These are phyloP conservation scores for Exophiala sp. DNA, from an alignment of 2,329 filamentous ascomycete genomes.

Conservation along the genomic window DNA sequence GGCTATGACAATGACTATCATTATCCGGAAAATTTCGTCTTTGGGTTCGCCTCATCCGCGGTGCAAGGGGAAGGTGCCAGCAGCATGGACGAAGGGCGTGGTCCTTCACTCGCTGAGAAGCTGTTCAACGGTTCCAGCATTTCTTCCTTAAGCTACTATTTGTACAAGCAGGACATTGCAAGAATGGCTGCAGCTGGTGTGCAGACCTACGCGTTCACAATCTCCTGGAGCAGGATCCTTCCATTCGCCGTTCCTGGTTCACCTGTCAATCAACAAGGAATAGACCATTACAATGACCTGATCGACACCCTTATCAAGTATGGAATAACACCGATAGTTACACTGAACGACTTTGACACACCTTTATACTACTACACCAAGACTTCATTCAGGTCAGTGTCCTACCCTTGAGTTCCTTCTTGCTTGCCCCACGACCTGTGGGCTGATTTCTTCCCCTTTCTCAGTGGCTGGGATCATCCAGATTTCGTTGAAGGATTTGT, in stretches of 20 bases:
- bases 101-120: neutral
- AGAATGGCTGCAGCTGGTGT: constrained; percentile 39
- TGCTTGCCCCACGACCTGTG: neutral
- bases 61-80: neutral
- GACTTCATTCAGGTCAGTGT: neutral
- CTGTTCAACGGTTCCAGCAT: neutral
- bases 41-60: neutral
- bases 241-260: constrained; percentile 45
- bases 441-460: neutral
- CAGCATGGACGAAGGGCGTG: neutral
- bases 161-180: constrained; percentile 48
- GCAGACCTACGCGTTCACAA: constrained; percentile 43
- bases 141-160: constrained; percentile 37
- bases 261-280: constrained; percentile 45
- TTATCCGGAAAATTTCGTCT: neutral
- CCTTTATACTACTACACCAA: constrained; percentile 23
- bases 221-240: constrained; percentile 49
- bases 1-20: neutral
- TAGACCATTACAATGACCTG: constrained; percentile 49
- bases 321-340: constrained; percentile 45
- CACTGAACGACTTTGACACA: constrained; percentile 32
- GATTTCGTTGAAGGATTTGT: neutral
- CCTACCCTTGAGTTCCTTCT: neutral
- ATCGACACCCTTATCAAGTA: constrained; percentile 43
- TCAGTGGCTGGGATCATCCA: neutral